A percentile compares a stretch with the other conserved stretches of the same genome.
These are phyloP conservation scores for Raphanus raphanistrum DNA, from an alignment of 345 rosid genomes.

Conservation along the genomic window DNA sequence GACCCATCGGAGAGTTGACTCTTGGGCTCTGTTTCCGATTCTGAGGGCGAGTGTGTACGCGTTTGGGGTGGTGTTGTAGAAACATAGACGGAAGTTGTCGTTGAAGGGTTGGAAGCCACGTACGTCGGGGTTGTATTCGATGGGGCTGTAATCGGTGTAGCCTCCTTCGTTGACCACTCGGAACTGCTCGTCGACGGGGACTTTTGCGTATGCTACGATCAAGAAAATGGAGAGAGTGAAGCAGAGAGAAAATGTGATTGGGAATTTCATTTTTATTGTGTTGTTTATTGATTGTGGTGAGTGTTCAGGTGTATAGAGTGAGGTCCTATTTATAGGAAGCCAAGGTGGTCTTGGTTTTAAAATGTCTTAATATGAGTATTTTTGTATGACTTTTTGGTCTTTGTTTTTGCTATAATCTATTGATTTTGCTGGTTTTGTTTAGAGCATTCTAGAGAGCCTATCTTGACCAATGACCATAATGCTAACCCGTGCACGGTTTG, in stretches of 20 bases:
- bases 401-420: slow-evolving; percentile 16
- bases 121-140: slow-evolving; percentile 38
- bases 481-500: background rate
- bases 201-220: slow-evolving; percentile 18
- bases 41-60: slow-evolving; percentile 58
- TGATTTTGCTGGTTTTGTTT: slow-evolving; percentile 7
- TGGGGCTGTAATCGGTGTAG: slow-evolving; percentile 33
- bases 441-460: background rate
- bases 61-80: slow-evolving; percentile 62
- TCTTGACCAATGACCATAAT: background rate
- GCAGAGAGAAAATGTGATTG: slow-evolving; percentile 16
- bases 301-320: background rate
- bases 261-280: slow-evolving; percentile 8
- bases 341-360: background rate
- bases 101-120: slow-evolving; percentile 32
- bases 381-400: slow-evolving; percentile 3
- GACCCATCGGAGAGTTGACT: slow-evolving; percentile 50
- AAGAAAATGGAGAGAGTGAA: slow-evolving; percentile 21
- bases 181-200: slow-evolving; percentile 33
- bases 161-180: slow-evolving; percentile 30
- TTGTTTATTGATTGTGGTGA: slow-evolving; percentile 7
- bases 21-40: slow-evolving; percentile 45
- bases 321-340: slow-evolving; percentile 13
- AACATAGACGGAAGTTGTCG: slow-evolving; percentile 57
- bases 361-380: background rate